Evolutionary conservation across 768 basidiomycete genomes (phyloP), one percentile per base, ranked within the genome.

Genomic region (Boletus sp.): DNA sequence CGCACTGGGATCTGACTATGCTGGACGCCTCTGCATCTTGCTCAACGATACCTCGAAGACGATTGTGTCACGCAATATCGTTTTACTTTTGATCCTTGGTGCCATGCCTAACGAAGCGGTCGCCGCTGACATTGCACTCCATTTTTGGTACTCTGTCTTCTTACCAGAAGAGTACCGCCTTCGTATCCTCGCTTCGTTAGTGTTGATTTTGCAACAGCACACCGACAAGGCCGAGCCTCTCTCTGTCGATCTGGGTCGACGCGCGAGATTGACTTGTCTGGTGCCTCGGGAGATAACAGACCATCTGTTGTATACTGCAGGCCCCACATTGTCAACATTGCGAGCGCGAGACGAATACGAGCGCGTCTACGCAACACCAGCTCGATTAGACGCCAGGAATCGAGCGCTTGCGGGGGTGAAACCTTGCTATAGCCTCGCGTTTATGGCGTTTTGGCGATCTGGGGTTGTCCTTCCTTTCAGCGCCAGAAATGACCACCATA

Each of bases 401-500:
- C 73, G 75, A 57, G 72, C 40, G 61, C 77, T 47, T 64, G 68
- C 18, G 63, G 64, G 64, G 47, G 58, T 81, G 47, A 70, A 72
- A 45, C 76, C 80, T 7, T 67, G 70, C 3, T 79, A 82, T 56
- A 73, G 77, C 29, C 67, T 77, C 7, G 75, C 78, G 24, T 72
- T 75, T 54, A 61, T 72, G 47, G 60, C 73, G 53, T 79, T 69
- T 63, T 73, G 75, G 55, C 62, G 70, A 42, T 74, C 67, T 61
- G 79, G 81, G 1, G 63, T 80, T 44, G 61, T 81, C 29, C 70
- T 80, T 17, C 81, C 79, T 15, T 79, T 78, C 47, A 77, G 78
- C 12, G 74, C 70, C 5, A 33, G 52, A 5, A 70, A 67, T n/a
- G 69, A 70, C 2, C 71, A 75, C 46, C 75, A 78, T 52, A 73